Evolutionary conservation across 257 asterid genomes (phyloP), one percentile per base, ranked within the genome.

Genomic region (Misopates orontium): DNA sequence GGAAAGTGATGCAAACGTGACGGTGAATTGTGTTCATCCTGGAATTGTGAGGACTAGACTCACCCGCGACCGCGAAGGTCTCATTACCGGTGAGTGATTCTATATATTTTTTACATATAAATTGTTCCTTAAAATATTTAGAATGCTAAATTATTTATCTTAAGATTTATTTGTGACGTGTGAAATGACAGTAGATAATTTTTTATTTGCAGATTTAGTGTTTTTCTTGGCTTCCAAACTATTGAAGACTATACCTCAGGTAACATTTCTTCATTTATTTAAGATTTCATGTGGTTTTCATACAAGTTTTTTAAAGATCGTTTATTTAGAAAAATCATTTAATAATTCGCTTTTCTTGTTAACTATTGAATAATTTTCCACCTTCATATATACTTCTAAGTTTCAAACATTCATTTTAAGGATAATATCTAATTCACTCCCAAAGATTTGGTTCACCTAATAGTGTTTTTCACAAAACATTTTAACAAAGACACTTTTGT

Each of bases 41-140:
- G 99, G 99, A 48, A 87, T 94, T 55, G 97, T 86, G 45, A 83
- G 99, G 77, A 94, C 99, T n/a, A 54, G 93, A 41, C 95, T 94
- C 63, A 94, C 97, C 17, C 68, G 97, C 69, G 99, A 94, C 69
- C 89, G 97, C 19, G 97, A 94, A 71, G 99, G 97, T 75, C 73
- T 88, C 19, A 28, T 88, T 63, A 88, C 96, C 10, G 97, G 99
- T 93, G 1, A 57, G 61, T 69, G 22, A 5, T 10, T 17, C 14
- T 4, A 11, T 8, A 8, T 1, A 41, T 41, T 41, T 24, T 55
- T 2, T n/a, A n/a, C n/a, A n/a, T n/a, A n/a, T n/a, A n/a, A n/a
- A n/a, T n/a, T n/a, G n/a, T n/a, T n/a, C n/a, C n/a, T n/a, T n/a
- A n/a, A 17, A 24, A 10, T 47, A 6, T 13, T 8, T n/a, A 2